Evolutionary conservation across 83 land plant species (phyloP), one percentile per base, ranked within the genome.

Genomic region (Picea engelmannii): DNA sequence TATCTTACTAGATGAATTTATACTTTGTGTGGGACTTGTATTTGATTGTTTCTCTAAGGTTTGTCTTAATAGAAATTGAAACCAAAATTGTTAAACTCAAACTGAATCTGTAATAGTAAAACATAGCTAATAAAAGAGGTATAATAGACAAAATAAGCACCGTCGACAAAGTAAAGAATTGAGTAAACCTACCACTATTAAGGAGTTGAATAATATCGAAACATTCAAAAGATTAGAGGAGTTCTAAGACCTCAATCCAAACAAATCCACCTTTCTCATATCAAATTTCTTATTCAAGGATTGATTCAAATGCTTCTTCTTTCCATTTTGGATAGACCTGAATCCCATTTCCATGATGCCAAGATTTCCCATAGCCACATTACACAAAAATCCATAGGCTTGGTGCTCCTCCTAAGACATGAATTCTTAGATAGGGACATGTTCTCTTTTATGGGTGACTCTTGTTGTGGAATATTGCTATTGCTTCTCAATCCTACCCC

Each of bases 371-470:
- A 20, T 59, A 49, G 59, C 77, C 12, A 47, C 77, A 74, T 74
- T 23, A 74, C 59, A 47, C 59, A 38, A 13, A 59, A 74, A 25
- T 74, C 77, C 12, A 55, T 15, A 47, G 59, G 59, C 4, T 74
- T 59, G 20, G 59, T 74, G 77, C 59, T 74, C 77, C 59, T 74
- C 15, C 58, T 15, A 55, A 55, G 58, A 55, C 15, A 55, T 55
- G 58, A 55, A 74, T 74, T 74, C 59, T 17, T 74, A 6, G 77
- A 44, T 27, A 74, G 55, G 0, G 2, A 25, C 77, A 59, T 47
- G 77, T 10, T 42, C 42, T 74, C 77, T 74, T 74, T 59, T 23
- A 59, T 74, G 42, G 77, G 77, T 21, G 77, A 74, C 25, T 74
- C 27, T 5, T 74, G 77, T 42, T 47, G 77, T 11, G 77, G 59